phyloP scores from a whole-genome alignment of 1,139 yeast species.

The Candida sp. region DNA sequence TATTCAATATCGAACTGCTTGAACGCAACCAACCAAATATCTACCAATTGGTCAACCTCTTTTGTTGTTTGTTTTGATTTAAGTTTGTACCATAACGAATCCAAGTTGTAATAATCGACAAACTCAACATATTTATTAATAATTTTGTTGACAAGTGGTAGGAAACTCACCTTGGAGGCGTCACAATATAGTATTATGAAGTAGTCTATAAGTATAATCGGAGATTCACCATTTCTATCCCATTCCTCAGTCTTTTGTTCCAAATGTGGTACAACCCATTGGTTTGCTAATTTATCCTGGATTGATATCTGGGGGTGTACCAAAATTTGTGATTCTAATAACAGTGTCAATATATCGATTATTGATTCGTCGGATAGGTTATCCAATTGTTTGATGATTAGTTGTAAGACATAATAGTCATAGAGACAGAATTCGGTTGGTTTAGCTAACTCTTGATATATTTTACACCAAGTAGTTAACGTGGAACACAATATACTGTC shows the following conservation, averaged over 20 bases:
- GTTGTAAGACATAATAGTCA: background rate
- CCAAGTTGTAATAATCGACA: constrained; percentile 9
- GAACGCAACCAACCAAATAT: constrained; percentile 4
- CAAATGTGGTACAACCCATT: constrained; percentile 16
- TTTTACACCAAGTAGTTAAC: constrained; percentile 13
- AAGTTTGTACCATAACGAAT: constrained; percentile 15
- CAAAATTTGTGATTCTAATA: constrained; percentile 7
- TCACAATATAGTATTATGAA: constrained; percentile 13
- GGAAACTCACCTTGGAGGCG: constrained; percentile 10
- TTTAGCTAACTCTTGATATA: constrained; percentile 10
- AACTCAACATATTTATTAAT: constrained; percentile 10
- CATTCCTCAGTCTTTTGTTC: constrained; percentile 9
- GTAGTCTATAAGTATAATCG: constrained; percentile 15
- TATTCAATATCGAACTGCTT: background rate
- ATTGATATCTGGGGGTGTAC: constrained; percentile 12
- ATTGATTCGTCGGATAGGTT: background rate
- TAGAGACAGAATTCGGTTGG: background rate
- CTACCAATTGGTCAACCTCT: constrained; percentile 5
- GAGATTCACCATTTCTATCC: constrained; percentile 9
- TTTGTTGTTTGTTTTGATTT: background rate
- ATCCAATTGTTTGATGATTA: background rate
- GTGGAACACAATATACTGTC: constrained; percentile 5
- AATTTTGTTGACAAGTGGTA: constrained; percentile 8
- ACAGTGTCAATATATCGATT: background rate
- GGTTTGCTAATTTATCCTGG: constrained; percentile 11